phyloP scores from a whole-genome alignment of 495 filamentous ascomycete species.

The Aspergillus sclerotiicarbonarius region DNA sequence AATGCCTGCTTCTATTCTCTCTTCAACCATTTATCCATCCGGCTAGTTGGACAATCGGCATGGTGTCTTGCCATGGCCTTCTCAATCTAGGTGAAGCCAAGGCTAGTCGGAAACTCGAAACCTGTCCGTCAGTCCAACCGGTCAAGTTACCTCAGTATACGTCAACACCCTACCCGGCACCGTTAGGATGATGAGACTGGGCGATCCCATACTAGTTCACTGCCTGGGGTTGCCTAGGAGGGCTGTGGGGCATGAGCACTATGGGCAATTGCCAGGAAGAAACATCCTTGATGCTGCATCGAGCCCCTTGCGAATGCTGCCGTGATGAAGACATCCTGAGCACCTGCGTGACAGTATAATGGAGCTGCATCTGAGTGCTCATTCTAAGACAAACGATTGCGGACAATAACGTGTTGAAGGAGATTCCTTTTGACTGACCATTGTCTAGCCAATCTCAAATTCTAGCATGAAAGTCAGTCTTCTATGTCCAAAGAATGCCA shows the following conservation, averaged over 20 bases:
- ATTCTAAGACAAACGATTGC: neutral
- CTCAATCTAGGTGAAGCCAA: too few species aligned
- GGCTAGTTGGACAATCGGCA: too few species aligned
- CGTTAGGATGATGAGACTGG: neutral
- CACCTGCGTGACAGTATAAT: neutral
- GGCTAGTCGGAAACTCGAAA: neutral
- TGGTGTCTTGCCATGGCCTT: too few species aligned
- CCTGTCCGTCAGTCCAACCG: neutral
- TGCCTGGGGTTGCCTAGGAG: neutral
- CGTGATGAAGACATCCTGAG: neutral
- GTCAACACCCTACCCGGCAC: neutral
- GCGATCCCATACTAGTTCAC: neutral
- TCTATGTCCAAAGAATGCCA: neutral
- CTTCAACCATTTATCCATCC: neutral
- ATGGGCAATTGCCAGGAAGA: neutral
- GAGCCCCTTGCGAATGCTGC: neutral
- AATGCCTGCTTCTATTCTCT: neutral
- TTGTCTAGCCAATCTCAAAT: neutral
- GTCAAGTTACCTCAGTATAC: neutral
- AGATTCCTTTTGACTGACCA: neutral
- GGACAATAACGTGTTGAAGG: conserved; percentile 1
- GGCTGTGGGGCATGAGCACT: neutral
- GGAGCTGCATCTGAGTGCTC: neutral
- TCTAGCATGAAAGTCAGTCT: conserved; percentile 1
- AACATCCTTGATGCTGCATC: neutral